Evolutionary conservation across 139 green algal species (phyloP), one percentile per base, ranked within the genome.

Genomic region (Chlamydomonas sp.): DNA sequence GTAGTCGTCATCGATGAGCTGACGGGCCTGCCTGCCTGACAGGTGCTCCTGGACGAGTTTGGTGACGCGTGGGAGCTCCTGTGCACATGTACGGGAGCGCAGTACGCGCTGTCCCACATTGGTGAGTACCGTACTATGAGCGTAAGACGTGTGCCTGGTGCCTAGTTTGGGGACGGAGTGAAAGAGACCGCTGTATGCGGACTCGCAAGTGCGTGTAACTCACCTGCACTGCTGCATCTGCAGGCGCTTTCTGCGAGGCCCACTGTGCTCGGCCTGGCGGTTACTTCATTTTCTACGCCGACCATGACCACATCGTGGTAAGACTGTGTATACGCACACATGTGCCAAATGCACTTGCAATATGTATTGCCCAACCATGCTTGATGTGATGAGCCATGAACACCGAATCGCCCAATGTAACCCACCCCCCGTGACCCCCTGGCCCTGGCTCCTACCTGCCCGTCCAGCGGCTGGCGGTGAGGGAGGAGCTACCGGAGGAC

Each of bases 21-120:
- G 73, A n/a, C n/a, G 20, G 73, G 57, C 58, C 57, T 69, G 77
- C 49, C 75, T 63, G 59, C 31, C 31, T 60, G 5, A 14, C 72
- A 78, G 64, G 72, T 91, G 60, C 74, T 91, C 14, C 64, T 91
- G n/a, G 88, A 91, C 18, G 82, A 89, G 71, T 12, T 16, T 16
- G 71, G 81, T 1, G 68, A 67, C 9, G 59, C n/a, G 5, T 91
- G 88, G 88, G 84, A 89, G 75, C 63, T 91, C 3, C 20, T 89
- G 64, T 91, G 88, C 74, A 87, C 79, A 2, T 91, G 88, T 66
- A 84, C 75, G 3, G 84, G 84, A 49, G 87, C 78, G 15, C 88
- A 91, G 63, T 91, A 91, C 66, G 84, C 88, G 17, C 63, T 91
- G 6, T 87, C 84, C 17, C 63, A 64, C 17, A 79, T 91, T 1